Conservation (phyloP, 495 filamentous ascomycete genomes). For the Penicillium malachiteum region DNA sequence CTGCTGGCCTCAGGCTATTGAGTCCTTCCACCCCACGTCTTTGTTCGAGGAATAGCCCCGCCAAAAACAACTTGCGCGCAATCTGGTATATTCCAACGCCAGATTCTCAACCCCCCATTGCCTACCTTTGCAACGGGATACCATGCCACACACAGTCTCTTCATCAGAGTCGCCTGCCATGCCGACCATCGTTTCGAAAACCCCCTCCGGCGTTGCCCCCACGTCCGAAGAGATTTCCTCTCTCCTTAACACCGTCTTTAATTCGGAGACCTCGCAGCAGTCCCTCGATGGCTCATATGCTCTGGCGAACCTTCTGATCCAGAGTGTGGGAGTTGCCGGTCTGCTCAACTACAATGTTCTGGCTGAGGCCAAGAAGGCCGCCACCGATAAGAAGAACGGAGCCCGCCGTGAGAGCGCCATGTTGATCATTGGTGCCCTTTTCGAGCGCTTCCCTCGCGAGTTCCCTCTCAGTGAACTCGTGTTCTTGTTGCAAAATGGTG, state of each 20-base stretch:
- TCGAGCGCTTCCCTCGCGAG: constrained; percentile 79
- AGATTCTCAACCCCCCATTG: background rate
- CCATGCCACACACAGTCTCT: constrained; percentile 67
- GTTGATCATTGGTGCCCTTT: constrained; percentile 89
- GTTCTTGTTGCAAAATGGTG: constrained; percentile 77
- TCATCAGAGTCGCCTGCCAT: constrained; percentile 58
- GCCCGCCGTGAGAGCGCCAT: constrained; percentile 85
- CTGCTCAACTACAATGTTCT: constrained; percentile 71
- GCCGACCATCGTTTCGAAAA: constrained; percentile 60
- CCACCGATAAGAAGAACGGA: constrained; percentile 91
- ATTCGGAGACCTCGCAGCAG: constrained; percentile 74
- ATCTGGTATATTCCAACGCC: constrained; percentile 12
- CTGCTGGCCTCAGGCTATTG: constrained; percentile 1
- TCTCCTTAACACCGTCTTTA: constrained; percentile 73
- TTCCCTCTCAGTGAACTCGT: constrained; percentile 78
- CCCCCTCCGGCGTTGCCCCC: constrained; percentile 55
- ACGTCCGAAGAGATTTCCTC: constrained; percentile 69
- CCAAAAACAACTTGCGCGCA: background rate
- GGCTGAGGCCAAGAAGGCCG: constrained; percentile 74
- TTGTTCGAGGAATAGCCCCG: constrained; percentile 5
- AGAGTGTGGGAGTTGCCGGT: constrained; percentile 74
- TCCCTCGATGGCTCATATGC: constrained; percentile 86
- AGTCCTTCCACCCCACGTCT: constrained; percentile 15
- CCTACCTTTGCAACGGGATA: constrained; percentile 14
- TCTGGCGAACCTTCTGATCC: constrained; percentile 74